These are phyloP conservation scores for Lycium barbarum DNA, from an alignment of 257 asterid species.

Conservation along the genomic window DNA sequence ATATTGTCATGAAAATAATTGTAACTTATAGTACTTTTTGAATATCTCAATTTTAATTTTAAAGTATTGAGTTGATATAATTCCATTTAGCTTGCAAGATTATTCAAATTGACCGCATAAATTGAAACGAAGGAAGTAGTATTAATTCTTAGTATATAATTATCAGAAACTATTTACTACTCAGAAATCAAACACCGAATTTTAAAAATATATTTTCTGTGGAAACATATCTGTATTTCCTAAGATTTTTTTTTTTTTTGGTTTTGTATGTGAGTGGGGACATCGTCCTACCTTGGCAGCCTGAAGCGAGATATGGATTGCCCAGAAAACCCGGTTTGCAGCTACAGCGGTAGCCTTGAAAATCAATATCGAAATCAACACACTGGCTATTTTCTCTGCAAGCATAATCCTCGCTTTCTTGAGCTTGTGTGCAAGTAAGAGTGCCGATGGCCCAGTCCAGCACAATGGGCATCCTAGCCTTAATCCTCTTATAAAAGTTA, in stretches of 20 bases:
- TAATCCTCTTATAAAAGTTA: neutral
- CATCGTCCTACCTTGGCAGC: conserved; percentile 39
- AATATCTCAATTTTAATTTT: too few relatives aligned
- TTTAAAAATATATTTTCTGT: too few relatives aligned
- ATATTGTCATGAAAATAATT: too few relatives aligned
- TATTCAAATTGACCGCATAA: too few relatives aligned
- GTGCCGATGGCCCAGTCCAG: conserved; percentile 31
- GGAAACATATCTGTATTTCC: too few relatives aligned
- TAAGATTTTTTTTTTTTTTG: too few relatives aligned
- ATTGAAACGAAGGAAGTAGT: too few relatives aligned
- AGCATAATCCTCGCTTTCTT: conserved; percentile 11
- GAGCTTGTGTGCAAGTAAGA: conserved; percentile 25
- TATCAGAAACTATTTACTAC: neutral
- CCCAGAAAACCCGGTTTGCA: conserved; percentile 33
- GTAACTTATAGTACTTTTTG: too few relatives aligned
- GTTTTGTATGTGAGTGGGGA: neutral
- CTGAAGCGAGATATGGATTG: conserved; percentile 33
- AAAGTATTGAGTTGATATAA: too few relatives aligned
- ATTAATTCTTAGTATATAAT: too few relatives aligned
- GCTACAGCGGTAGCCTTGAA: conserved; percentile 33
- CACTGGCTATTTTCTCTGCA: conserved; percentile 35
- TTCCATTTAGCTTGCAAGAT: too few relatives aligned
- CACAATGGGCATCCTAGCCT: conserved; percentile 22
- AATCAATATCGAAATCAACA: neutral
- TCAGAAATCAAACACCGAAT: neutral